Evolutionary conservation across 345 rosid genomes (phyloP).

Genomic region (Lumnitzera littorea): DNA sequence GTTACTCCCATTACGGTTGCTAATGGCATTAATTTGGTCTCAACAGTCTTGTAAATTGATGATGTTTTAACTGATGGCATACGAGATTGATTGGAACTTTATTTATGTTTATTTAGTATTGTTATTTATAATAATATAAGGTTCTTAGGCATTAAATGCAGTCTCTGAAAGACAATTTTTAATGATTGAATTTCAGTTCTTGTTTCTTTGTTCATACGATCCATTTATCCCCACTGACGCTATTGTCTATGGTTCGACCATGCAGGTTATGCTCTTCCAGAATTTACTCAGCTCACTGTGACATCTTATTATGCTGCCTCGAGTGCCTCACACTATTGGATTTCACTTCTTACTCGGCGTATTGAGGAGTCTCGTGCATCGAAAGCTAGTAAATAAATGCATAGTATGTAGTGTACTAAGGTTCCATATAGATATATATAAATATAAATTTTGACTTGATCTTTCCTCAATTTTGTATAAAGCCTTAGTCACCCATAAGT

Average conservation of each 20-base stretch:
- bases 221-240: not conserved
- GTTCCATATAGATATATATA: constrained; percentile 14
- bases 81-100: too few species aligned
- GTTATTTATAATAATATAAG: too few species aligned
- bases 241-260: constrained; percentile 2
- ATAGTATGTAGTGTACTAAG: constrained; percentile 12
- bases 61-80: too few species aligned
- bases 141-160: too few species aligned
- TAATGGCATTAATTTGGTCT: too few species aligned
- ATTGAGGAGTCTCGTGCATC: constrained; percentile 58
- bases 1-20: too few species aligned
- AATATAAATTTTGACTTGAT: not conserved
- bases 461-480: constrained; percentile 2
- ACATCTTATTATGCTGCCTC: constrained; percentile 89
- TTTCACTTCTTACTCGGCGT: constrained; percentile 70
- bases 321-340: constrained; percentile 85
- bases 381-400: constrained; percentile 32
- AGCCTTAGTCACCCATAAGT: too few species aligned
- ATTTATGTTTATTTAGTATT: too few species aligned
- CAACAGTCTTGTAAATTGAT: too few species aligned
- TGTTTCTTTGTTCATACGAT: too few species aligned
- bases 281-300: constrained; percentile 74
- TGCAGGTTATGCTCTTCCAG: constrained; percentile 76
- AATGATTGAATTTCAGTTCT: too few species aligned
- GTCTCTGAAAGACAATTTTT: too few species aligned